Base-by-base conservation (phyloP, 2,329 filamentous ascomycete genomes). In the Ophiocordyceps unilateralis region DNA sequence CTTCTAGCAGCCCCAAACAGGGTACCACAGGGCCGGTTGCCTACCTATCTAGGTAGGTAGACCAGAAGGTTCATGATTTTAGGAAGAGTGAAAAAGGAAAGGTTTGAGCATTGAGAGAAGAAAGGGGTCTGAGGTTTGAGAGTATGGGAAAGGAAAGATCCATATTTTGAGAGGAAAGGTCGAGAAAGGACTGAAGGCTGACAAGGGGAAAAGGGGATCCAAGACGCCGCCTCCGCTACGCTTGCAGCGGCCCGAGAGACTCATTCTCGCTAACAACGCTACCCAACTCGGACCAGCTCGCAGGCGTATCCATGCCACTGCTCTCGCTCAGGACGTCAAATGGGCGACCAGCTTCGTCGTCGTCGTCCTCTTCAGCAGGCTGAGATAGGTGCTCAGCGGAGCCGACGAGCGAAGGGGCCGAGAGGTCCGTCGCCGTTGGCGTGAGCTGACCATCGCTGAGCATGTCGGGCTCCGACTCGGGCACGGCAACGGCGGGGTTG, bases 251-350 rank as follows among this genome's bases (percentile, higher is more conserved):
- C 5, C 52, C 43, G 7, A 51, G 54, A 10, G 53, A 56, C 41
- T 75, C 70, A 49, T 58, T 70, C 54, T 76, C 72, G 53, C 74
- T 78, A 22, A 78, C 61, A 12, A 75, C 68, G 48, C 76, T 80
- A 46, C 74, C 76, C 14, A 81, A 68, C 53, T 81, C 76, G 7
- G 72, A 76, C 76, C 76, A 81, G 56, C 71, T 77, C 1, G 68
- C 67, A 0, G 76, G 76, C 1, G 76, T 81, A 43, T 66, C 57
- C 51, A 78, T 69, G 24, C 72, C 73, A 26, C 71, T 72, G 50
- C 70, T 73, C 48, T 76, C 70, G 50, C 74, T 78, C 61, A 77
- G 58, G 15, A 78, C 67, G 46, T 77, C 74, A 43, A 64, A 72
- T 38, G 67, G 62, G 2, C 56, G 55, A 17, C 59, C 61, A 12